Evolutionary conservation across 1,139 yeast species (phyloP).

Genomic region (Hansenula anomala): DNA sequence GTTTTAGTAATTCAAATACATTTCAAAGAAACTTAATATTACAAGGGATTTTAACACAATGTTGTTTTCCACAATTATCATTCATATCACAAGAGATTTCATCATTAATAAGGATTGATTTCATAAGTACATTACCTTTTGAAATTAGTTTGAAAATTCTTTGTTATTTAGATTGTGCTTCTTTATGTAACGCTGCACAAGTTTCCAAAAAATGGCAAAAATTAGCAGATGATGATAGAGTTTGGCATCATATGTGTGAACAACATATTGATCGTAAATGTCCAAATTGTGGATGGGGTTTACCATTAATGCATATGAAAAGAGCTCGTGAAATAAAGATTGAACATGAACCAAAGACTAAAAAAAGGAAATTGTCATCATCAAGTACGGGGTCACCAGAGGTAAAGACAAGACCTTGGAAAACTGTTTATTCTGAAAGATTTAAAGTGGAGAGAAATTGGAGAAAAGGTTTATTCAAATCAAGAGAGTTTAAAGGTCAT

Average conservation of each 20-base stretch:
- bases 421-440: slow-evolving; percentile 87
- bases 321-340: slow-evolving; percentile 48
- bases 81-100: slow-evolving; percentile 76
- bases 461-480: slow-evolving; percentile 73
- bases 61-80: slow-evolving; percentile 93
- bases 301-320: slow-evolving; percentile 85
- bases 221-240: slow-evolving; percentile 92
- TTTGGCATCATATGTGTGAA: slow-evolving; percentile 98
- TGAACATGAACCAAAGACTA: slow-evolving; percentile 3
- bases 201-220: slow-evolving; percentile 83
- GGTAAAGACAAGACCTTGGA: slow-evolving; percentile 79
- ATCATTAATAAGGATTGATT: slow-evolving; percentile 80
- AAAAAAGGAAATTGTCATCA: slow-evolving; percentile 15
- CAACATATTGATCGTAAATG: slow-evolving; percentile 97
- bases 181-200: slow-evolving; percentile 89
- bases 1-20: slow-evolving; percentile 67
- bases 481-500: slow-evolving; percentile 76
- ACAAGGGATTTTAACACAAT: slow-evolving; percentile 80
- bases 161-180: slow-evolving; percentile 85
- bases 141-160: slow-evolving; percentile 82
- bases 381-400: slow-evolving; percentile 12
- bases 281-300: slow-evolving; percentile 98
- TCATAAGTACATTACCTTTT: slow-evolving; percentile 76
- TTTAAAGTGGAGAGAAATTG: slow-evolving; percentile 89
- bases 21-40: slow-evolving; percentile 69